A percentile compares a stretch with the other conserved stretches of the same genome.
phyloP scores from a whole-genome alignment of 75 land plant genomes.

The Pinus tabuliformis region DNA sequence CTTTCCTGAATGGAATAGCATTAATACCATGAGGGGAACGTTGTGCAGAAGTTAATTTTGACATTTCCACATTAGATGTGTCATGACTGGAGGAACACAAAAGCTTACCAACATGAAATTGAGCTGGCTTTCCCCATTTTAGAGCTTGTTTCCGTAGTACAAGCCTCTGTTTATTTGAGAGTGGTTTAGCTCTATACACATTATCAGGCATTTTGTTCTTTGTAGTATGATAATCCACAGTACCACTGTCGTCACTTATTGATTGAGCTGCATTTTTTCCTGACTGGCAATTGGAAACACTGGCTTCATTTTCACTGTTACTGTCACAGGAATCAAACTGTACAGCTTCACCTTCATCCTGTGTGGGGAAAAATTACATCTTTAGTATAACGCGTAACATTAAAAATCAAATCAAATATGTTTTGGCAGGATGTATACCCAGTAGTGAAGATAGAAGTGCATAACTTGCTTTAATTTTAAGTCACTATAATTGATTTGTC shows the following conservation, averaged over 20 bases:
- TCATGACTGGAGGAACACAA: background rate
- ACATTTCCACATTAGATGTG: background rate
- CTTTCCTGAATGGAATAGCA: constrained; percentile 47
- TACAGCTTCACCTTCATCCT: background rate
- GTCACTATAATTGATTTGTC: background rate
- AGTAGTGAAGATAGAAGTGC: background rate
- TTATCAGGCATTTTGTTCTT: constrained; percentile 1
- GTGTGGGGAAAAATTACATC: background rate
- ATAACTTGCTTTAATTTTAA: background rate
- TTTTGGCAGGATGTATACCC: background rate
- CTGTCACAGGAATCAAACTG: background rate
- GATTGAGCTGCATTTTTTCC: background rate
- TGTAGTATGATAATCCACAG: background rate
- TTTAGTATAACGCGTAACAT: background rate
- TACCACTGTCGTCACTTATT: background rate
- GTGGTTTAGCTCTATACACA: constrained; percentile 35
- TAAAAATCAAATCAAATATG: background rate
- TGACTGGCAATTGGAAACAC: background rate
- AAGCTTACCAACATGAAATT: constrained; percentile 74
- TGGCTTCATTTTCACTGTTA: constrained; percentile 5
- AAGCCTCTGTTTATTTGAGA: constrained; percentile 85
- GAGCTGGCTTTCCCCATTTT: constrained; percentile 56
- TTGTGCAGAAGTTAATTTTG: background rate
- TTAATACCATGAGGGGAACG: background rate
- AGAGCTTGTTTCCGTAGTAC: constrained; percentile 77